Evolutionary conservation across 805 yeast genomes (phyloP).

Genomic region (Nakazawaea molendinolei): DNA sequence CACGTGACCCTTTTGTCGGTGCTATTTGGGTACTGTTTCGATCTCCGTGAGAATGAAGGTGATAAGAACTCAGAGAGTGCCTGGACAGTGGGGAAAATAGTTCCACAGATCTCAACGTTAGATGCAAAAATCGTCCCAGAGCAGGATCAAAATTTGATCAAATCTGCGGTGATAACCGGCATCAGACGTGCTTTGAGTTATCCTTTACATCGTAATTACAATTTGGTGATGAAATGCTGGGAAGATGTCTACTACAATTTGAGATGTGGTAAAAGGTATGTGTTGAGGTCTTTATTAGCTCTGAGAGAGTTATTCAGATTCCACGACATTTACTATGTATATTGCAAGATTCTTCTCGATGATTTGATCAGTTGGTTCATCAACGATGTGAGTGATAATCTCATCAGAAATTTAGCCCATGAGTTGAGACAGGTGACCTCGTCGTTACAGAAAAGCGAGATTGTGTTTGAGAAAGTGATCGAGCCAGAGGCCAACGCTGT

Average conservation of each 20-base stretch:
- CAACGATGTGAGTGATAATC: slow-evolving; percentile 51
- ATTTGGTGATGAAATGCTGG: slow-evolving; percentile 59
- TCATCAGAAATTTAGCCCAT: slow-evolving; percentile 57
- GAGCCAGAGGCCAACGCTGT: slow-evolving; percentile 16
- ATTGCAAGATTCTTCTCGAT: slow-evolving; percentile 68
- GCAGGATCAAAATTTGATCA: slow-evolving; percentile 33
- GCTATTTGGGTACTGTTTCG: slow-evolving; percentile 70
- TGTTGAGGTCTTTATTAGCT: slow-evolving; percentile 54
- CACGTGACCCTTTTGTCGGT: slow-evolving; percentile 61
- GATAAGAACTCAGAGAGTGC: slow-evolving; percentile 79
- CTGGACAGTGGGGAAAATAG: slow-evolving; percentile 86
- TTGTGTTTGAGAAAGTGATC: slow-evolving; percentile 49
- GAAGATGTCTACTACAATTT: slow-evolving; percentile 62
- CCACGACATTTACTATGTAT: slow-evolving; percentile 81
- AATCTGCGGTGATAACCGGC: slow-evolving; percentile 51
- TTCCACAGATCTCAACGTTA: slow-evolving; percentile 70
- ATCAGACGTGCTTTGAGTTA: slow-evolving; percentile 68
- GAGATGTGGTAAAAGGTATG: slow-evolving; percentile 60
- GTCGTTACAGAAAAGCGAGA: slow-evolving; percentile 33
- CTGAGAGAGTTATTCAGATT: slow-evolving; percentile 68
- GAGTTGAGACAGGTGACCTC: slow-evolving; percentile 46
- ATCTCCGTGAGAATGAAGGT: slow-evolving; percentile 64
- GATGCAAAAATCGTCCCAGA: slow-evolving; percentile 48
- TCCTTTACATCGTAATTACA: slow-evolving; percentile 74
- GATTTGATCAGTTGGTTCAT: slow-evolving; percentile 75